Base-by-base conservation (phyloP, 2,329 filamentous ascomycete genomes). In the Cylindrodendrum hubeiense region DNA sequence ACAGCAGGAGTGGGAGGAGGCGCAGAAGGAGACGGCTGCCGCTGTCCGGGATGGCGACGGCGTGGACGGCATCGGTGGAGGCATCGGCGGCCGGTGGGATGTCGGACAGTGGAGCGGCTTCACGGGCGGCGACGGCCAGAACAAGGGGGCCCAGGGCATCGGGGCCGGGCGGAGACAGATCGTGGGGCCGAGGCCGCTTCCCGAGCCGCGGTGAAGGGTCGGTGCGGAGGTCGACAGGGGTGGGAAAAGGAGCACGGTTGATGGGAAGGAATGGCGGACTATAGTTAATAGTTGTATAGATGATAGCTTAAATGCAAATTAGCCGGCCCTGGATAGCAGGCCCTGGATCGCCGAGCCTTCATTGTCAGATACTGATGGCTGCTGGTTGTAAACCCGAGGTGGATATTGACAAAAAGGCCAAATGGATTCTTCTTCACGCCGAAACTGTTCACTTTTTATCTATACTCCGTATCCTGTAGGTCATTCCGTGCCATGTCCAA, bases 1-100 rank as follows among this genome's bases (percentile, higher is more conserved):
- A 15, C 92, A 95, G 80, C 86, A 85, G 60, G 92, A 95, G 77
- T 95, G 93, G 93, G 93, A 96, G 77, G 89, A 92, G 67, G 83
- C 89, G 1, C 93, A 95, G 79, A 84, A 89, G 74, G 88, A 87
- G 69, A 87, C 89, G 19, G 86, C 88, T 22, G 85, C 85, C 60
- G 85, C 87, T 0, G 82, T 84, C 6, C 84, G 83, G 34, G 82
- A 86, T 19, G 79, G 80, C 1, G 85, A 84, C 10, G 84, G 84
- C 17, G 84, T 87, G 15, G 89, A 91, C 24, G 91, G 90, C 0
- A 87, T 89, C 44, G 89, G 89, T 0, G 88, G 88, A n/a, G 91
- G 91, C 0, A 82, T 90, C 26, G 87, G 85, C 2, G 89, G 92
- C 12, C 85, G 86, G 17, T 95, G 92, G 92, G 92, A 95, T 71